These are phyloP conservation scores for Silene vulgaris DNA, from an alignment of 179 eudicot genomes.

Conservation along the genomic window DNA sequence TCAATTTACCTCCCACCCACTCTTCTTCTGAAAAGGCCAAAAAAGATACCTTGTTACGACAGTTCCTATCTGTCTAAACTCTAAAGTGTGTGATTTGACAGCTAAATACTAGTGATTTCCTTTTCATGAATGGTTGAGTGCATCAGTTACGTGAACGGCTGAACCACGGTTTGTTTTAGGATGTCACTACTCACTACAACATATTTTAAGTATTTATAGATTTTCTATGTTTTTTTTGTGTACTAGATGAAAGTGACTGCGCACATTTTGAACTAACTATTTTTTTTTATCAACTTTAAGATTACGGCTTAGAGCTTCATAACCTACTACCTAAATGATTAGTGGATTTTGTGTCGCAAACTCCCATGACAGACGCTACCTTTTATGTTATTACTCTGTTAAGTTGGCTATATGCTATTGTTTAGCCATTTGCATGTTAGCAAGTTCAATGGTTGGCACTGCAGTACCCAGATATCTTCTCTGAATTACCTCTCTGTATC, in stretches of 20 bases:
- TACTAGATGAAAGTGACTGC: neutral
- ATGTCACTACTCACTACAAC: neutral
- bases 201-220: neutral
- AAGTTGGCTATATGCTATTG: neutral
- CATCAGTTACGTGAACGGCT: neutral
- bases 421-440: neutral
- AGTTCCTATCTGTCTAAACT: neutral
- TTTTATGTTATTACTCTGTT: neutral
- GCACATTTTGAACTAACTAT: neutral
- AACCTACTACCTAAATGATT: neutral
- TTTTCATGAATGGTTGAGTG: neutral
- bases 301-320: neutral
- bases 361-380: neutral
- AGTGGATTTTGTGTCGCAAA: neutral
- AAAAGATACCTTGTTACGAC: neutral
- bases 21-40: neutral
- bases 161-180: neutral
- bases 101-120: neutral
- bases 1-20: neutral
- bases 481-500: too few species aligned
- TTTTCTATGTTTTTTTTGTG: neutral
- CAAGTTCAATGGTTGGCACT: too few species aligned
- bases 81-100: neutral
- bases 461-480: too few species aligned
- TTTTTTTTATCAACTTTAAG: neutral